phyloP scores from a whole-genome alignment of 2,329 filamentous ascomycete species.

The Neoscytalidium dimidiatum region DNA sequence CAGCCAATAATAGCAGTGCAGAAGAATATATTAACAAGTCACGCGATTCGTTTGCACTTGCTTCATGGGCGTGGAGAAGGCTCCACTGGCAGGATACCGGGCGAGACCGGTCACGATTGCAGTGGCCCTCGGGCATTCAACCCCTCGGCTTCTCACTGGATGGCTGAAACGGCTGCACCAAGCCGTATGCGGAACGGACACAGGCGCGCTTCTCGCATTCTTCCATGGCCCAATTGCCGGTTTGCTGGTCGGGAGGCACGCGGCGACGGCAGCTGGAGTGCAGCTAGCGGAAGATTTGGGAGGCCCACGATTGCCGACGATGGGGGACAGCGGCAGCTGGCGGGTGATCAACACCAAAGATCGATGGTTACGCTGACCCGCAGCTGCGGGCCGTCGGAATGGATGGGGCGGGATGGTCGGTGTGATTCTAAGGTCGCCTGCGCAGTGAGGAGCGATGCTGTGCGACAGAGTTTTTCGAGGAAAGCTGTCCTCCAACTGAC shows the following conservation, averaged over 20 bases:
- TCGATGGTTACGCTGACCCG: not conserved
- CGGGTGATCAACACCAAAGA: not conserved
- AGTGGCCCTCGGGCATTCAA: no score
- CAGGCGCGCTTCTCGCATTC: not conserved
- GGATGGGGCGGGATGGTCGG: not conserved
- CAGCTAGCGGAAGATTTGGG: not conserved
- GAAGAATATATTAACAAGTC: not conserved
- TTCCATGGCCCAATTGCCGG: not conserved
- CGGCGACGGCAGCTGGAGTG: not conserved
- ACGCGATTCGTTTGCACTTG: not conserved
- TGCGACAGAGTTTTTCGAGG: not conserved
- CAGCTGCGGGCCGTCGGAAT: not conserved
- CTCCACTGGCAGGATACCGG: no score
- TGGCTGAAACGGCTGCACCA: constrained; percentile 4
- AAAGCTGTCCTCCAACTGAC: not conserved
- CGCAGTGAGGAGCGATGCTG: not conserved
- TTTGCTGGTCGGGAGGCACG: not conserved
- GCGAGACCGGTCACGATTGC: no score
- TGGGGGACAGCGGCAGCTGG: not conserved
- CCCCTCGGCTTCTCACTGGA: not conserved
- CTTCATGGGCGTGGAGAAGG: no score
- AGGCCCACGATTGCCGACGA: not conserved
- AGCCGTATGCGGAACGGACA: constrained; percentile 10
- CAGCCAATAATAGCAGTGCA: no score
- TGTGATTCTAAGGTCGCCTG: not conserved